phyloP scores from a whole-genome alignment of 495 filamentous ascomycete genomes.

The Neurospora sp. region DNA sequence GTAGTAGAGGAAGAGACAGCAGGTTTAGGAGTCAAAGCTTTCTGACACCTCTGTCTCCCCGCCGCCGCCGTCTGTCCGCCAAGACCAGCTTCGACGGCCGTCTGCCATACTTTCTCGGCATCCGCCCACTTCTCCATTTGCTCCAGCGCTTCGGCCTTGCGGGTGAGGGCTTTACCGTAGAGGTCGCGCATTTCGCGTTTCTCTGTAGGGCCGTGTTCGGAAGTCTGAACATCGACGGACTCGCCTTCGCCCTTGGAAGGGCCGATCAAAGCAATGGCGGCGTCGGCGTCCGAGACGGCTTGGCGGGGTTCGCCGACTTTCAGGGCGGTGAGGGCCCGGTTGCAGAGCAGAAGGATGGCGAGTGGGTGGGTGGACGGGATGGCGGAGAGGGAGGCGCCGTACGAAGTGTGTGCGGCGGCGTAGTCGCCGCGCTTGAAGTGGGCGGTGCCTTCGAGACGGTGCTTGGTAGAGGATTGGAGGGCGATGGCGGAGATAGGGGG shows the following conservation, averaged over 20 bases:
- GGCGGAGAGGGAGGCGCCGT: conserved; percentile 61
- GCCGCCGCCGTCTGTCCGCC: conserved; percentile 75
- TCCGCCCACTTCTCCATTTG: conserved; percentile 91
- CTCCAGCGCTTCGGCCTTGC: conserved; percentile 92
- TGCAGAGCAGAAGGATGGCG: conserved; percentile 76
- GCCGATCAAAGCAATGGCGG: conserved; percentile 72
- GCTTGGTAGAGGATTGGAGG: conserved; percentile 60
- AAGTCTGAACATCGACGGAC: conserved; percentile 51
- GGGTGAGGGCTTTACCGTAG: conserved; percentile 82
- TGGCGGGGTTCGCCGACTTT: conserved; percentile 86
- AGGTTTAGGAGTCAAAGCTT: conserved; percentile 57
- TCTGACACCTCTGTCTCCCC: conserved; percentile 84
- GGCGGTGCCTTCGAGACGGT: conserved; percentile 68
- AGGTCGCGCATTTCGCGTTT: conserved; percentile 85
- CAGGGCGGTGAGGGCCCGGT: conserved; percentile 79
- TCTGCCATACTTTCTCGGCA: conserved; percentile 68
- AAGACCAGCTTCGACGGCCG: conserved; percentile 71
- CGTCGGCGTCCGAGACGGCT: conserved; percentile 73
- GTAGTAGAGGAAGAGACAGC: conserved; percentile 19
- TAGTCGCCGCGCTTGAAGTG: conserved; percentile 95
- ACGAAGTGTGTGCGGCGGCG: conserved; percentile 69
- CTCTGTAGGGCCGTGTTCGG: conserved; percentile 42
- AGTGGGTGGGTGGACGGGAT: conserved; percentile 78
- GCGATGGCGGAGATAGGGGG: conserved; percentile 58
- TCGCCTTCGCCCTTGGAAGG: conserved; percentile 67